These are phyloP conservation scores for Colletotrichum eremochloae DNA, from an alignment of 2,329 filamentous ascomycete genomes.

Conservation along the genomic window DNA sequence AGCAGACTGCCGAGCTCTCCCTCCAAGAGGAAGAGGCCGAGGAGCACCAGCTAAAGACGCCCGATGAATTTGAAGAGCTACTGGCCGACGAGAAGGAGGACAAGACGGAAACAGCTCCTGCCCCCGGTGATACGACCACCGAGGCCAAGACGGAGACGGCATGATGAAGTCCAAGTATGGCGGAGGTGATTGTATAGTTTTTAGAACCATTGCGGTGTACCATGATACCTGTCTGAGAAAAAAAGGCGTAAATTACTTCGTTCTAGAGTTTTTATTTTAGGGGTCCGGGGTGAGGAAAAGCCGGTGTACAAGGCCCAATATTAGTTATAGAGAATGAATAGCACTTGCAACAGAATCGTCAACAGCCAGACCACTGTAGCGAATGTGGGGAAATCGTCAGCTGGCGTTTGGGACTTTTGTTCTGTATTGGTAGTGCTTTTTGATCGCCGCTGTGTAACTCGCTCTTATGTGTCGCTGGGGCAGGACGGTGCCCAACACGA, in stretches of 20 bases:
- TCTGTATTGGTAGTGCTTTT: background rate
- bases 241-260: slow-evolving; percentile 42
- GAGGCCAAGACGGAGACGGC: slow-evolving; percentile 30
- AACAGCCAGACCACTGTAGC: background rate
- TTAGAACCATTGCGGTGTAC: slow-evolving; percentile 39
- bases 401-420: background rate
- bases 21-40: slow-evolving; percentile 29
- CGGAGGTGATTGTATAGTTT: slow-evolving; percentile 34
- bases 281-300: slow-evolving; percentile 34
- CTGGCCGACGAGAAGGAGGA: slow-evolving; percentile 28
- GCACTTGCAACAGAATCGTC: slow-evolving; percentile 8
- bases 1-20: slow-evolving; percentile 25
- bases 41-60: slow-evolving; percentile 35
- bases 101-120: background rate
- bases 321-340: slow-evolving; percentile 41
- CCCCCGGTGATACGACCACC: background rate
- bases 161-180: slow-evolving; percentile 19
- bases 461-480: no score
- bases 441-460: background rate
- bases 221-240: slow-evolving; percentile 42
- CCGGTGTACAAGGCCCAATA: slow-evolving; percentile 31
- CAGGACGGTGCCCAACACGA: background rate
- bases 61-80: slow-evolving; percentile 40
- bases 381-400: background rate
- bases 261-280: slow-evolving; percentile 29